These are phyloP conservation scores for Tetrahymena malaccensis DNA, from an alignment of 73 alveolate genomes.

Conservation along the genomic window DNA sequence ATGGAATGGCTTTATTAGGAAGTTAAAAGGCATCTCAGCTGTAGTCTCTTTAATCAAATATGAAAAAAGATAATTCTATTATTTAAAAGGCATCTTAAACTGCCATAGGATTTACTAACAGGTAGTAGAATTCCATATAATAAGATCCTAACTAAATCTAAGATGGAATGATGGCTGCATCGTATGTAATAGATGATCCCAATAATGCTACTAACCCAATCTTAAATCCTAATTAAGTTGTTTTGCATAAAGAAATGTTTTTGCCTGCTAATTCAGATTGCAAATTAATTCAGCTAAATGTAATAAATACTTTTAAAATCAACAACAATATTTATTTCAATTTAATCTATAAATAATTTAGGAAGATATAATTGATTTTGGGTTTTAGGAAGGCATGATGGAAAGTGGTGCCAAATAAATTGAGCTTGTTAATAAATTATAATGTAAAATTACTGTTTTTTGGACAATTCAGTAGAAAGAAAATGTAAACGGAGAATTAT, in stretches of 20 bases:
- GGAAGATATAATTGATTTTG: slow-evolving; percentile 69
- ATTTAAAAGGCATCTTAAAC: slow-evolving; percentile 6
- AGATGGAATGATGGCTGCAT: slow-evolving; percentile 15
- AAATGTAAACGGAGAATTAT: slow-evolving; percentile 8
- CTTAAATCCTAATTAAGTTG: slow-evolving; percentile 82
- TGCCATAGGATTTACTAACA: not conserved
- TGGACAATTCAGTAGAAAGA: slow-evolving; percentile 26
- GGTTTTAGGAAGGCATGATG: slow-evolving; percentile 54
- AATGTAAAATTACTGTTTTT: slow-evolving; percentile 34
- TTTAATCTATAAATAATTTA: not conserved
- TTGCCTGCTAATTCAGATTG: slow-evolving; percentile 41
- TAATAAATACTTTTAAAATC: not conserved
- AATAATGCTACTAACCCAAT: slow-evolving; percentile 39
- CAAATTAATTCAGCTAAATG: slow-evolving; percentile 40
- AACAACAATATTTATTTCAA: too few relatives aligned
- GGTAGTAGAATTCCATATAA: not conserved
- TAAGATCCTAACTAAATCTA: not conserved
- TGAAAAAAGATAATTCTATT: not conserved
- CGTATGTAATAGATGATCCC: not conserved
- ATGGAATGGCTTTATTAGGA: not conserved
- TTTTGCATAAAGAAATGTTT: slow-evolving; percentile 79
- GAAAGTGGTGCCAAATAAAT: slow-evolving; percentile 56
- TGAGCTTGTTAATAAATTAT: slow-evolving; percentile 48
- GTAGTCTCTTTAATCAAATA: not conserved
- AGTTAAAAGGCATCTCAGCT: not conserved